Evolutionary conservation across 129 eudicot genomes (phyloP).

Genomic region (Dittrichia graveolens): DNA sequence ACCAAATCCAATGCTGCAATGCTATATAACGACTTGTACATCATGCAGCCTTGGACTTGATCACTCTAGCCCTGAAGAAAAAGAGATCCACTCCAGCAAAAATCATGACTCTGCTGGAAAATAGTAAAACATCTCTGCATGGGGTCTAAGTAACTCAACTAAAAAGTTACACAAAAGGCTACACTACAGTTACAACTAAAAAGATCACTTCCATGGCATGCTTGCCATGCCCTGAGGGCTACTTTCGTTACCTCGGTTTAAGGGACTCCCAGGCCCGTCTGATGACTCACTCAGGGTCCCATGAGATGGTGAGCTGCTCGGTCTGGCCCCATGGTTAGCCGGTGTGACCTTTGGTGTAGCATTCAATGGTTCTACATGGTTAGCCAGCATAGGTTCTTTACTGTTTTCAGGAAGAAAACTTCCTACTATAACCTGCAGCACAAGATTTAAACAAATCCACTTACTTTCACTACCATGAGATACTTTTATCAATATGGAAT

Average conservation of each 20-base stretch:
- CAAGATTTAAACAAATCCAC: background rate
- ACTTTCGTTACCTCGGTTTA: constrained; percentile 51
- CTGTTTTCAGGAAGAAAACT: constrained; percentile 62
- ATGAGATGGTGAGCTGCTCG: constrained; percentile 80
- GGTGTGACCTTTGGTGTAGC: constrained; percentile 40
- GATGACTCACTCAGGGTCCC: constrained; percentile 85
- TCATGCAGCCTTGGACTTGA: constrained; percentile 25
- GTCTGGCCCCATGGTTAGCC: constrained; percentile 43
- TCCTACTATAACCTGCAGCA: constrained; percentile 80
- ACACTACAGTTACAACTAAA: constrained; percentile 41
- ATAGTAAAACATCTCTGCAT: background rate
- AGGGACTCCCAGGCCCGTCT: constrained; percentile 76
- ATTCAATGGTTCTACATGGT: constrained; percentile 50
- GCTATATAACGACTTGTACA: constrained; percentile 20
- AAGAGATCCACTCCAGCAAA: constrained; percentile 14
- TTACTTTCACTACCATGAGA: background rate
- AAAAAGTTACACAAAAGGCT: constrained; percentile 32
- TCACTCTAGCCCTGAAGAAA: constrained; percentile 12
- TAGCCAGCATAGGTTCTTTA: constrained; percentile 47
- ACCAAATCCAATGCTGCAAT: constrained; percentile 26
- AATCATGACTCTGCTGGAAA: constrained; percentile 8
- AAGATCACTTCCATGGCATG: constrained; percentile 81
- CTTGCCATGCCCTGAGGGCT: constrained; percentile 63
- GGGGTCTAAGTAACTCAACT: constrained; percentile 21
- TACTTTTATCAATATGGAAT: background rate